Evolutionary conservation across 1,139 yeast genomes (phyloP), one percentile per base, ranked within the genome.

Genomic region (Kodamaea ohmeri): DNA sequence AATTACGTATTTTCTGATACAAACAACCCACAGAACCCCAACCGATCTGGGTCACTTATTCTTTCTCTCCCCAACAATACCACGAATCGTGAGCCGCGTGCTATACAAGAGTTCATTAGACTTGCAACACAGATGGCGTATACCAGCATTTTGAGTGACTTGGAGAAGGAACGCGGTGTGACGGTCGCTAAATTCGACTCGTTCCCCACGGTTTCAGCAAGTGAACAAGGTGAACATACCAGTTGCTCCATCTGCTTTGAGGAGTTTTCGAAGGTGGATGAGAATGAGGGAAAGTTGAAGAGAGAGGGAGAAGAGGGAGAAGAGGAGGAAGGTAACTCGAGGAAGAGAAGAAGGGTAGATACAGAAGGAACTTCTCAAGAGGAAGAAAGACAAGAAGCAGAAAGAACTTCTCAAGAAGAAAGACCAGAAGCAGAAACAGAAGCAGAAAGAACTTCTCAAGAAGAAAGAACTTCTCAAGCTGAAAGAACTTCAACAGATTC

Each of bases 181-280:
- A 65, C 82, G 0, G 55, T 68, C 17, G 73, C 72, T 18, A 67
- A 65, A 25, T 82, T 83, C 55, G 71, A 73, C 24, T 61, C 68
- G 4, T 68, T 78, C 42, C 75, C 76, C 2, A 53, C 61, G 0
- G 60, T 63, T 29, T 46, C 52, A 4, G 40, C 58, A 1, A 49
- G 52, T 1, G 70, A 67, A 2, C 44, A 68, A 21, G 48, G 44
- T 1, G 55, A 52, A 15, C 9, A 14, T 12, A 22, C 32, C 11
- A 61, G 60, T 3, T 83, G 92, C 50, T 67, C 87, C n/a, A 80
- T 83, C 28, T 83, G 92, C 56, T 81, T 79, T 50, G 90, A 83
- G 25, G 63, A 65, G 11, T 81, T 70, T 50, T 72, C 51, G 14
- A 30, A 32, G 26, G 41, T 16, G 27, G 29, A 36, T 14, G 39